phyloP scores from a whole-genome alignment of 768 basidiomycete genomes.

The Grammothele lineata region DNA sequence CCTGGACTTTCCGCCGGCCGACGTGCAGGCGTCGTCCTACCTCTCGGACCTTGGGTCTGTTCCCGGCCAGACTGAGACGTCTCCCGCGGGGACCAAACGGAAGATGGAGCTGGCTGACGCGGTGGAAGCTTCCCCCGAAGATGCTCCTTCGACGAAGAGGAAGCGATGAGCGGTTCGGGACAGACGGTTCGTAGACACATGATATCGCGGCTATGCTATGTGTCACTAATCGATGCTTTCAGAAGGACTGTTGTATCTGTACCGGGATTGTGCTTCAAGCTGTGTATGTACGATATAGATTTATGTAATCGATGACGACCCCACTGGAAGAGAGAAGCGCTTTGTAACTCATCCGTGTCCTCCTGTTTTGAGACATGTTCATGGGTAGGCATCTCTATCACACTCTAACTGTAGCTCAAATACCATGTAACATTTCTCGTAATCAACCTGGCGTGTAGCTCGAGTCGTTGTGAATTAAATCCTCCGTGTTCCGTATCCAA shows the following conservation, averaged over 20 bases:
- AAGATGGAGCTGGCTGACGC: constrained; percentile 27
- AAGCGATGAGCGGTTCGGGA: constrained; percentile 13
- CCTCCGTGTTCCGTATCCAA: too few species aligned
- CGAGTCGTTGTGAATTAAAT: too few species aligned
- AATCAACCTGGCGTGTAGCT: too few species aligned
- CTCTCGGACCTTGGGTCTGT: background rate
- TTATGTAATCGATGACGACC: background rate
- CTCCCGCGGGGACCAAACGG: constrained; percentile 23
- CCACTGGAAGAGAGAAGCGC: too few species aligned
- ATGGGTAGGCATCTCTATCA: too few species aligned
- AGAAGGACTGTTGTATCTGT: background rate
- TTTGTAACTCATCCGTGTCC: too few species aligned
- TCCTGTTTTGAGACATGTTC: too few species aligned
- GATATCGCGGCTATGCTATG: too few species aligned
- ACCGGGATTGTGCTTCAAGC: background rate
- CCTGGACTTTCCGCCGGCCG: constrained; percentile 31
- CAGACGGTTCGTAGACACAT: background rate
- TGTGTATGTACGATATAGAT: background rate
- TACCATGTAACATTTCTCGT: too few species aligned
- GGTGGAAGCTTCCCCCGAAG: constrained; percentile 6
- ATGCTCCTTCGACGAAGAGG: constrained; percentile 13
- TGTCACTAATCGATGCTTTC: too few species aligned
- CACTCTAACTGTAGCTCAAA: too few species aligned
- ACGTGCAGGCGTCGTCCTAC: constrained; percentile 2
- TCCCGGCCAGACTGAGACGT: background rate